These are phyloP conservation scores for Leucaena leucocephala DNA, from an alignment of 306 rosid genomes.

Conservation along the genomic window DNA sequence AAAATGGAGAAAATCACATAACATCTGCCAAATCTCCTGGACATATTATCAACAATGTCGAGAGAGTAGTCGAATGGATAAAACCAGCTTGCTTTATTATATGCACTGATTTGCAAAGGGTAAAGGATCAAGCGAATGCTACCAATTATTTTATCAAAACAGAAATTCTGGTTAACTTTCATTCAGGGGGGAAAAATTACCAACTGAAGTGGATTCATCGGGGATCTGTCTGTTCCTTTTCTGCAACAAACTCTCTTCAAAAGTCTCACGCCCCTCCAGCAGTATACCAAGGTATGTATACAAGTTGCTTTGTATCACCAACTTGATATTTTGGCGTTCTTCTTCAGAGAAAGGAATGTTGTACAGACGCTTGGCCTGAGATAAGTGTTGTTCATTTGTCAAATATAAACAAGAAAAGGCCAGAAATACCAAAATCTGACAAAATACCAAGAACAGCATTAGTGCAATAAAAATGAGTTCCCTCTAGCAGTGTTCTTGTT, in stretches of 20 bases:
- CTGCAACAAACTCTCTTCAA: conserved; percentile 66
- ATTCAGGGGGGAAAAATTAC: conserved; percentile 39
- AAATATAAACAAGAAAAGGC: conserved; percentile 2
- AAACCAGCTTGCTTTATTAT: too few species aligned
- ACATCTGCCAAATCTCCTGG: too few species aligned
- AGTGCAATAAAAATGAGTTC: conserved; percentile 18
- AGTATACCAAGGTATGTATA: conserved; percentile 64
- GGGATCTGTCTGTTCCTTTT: conserved; percentile 41
- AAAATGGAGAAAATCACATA: too few species aligned
- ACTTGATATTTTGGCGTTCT: conserved; percentile 67
- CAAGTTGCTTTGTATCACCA: conserved; percentile 71
- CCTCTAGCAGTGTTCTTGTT: not conserved
- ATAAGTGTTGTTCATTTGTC: conserved; percentile 17
- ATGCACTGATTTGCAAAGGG: too few species aligned
- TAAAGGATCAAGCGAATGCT: conserved; percentile 6
- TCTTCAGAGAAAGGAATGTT: conserved; percentile 70
- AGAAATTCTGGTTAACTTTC: not conserved
- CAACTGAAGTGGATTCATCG: conserved; percentile 58
- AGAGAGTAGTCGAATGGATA: too few species aligned
- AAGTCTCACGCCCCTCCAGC: conserved; percentile 68
- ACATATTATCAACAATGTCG: too few species aligned
- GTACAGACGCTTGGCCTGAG: conserved; percentile 71
- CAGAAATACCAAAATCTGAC: conserved; percentile 17
- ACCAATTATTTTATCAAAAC: conserved; percentile 6
- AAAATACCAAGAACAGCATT: not conserved